Evolutionary conservation across 139 green algal species (phyloP), one percentile per base, ranked within the genome.

Genomic region (Closterium sp.): DNA sequence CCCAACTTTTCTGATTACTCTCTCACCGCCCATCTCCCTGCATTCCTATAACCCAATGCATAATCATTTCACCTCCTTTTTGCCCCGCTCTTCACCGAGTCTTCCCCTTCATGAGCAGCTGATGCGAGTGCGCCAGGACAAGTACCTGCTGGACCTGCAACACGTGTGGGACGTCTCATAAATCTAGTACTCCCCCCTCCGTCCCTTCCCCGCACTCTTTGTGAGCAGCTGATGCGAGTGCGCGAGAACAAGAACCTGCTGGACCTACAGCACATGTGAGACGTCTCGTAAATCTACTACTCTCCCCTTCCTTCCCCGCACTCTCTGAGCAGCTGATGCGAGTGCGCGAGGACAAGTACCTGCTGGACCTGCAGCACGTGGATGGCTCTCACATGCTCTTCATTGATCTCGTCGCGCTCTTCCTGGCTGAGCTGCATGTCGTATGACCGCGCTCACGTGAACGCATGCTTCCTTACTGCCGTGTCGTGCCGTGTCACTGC

Each of bases 91-190:
- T 62, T 5, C 42, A 62, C 42, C n/a, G n/a, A n/a, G n/a, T n/a
- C n/a, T n/a, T 62, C 42, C 7, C 5, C 42, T 62, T 62, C 45
- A 19, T 13, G 10, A 22, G 10, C 11, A 70, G 45, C 45, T 19
- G 11, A 79, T 79, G 95, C 98, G 98, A 87, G 88, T 98, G 34
- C 94, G 97, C 45, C 97, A 99, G 31, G 97, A 98, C 13, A 97
- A 99, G 93, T 99, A 99, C 93, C 89, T 97, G 9, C 93, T 99
- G 0, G 98, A 99, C 94, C 91, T 99, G 29, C 98, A 99, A 96
- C 93, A 85, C 0, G 1, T 98, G 30, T 38, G 32, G 3, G 91
- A 96, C 21, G 97, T 97, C 5, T 96, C 5, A 9, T 2, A 6
- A 79, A 4, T 79, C 62, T 27, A 79, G 86, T 89, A 97, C 10